Percentiles rank a stretch among this genome's conserved stretches.
These are phyloP conservation scores for Metrosideros polymorpha DNA, from an alignment of 441 rosid species.

Conservation along the genomic window DNA sequence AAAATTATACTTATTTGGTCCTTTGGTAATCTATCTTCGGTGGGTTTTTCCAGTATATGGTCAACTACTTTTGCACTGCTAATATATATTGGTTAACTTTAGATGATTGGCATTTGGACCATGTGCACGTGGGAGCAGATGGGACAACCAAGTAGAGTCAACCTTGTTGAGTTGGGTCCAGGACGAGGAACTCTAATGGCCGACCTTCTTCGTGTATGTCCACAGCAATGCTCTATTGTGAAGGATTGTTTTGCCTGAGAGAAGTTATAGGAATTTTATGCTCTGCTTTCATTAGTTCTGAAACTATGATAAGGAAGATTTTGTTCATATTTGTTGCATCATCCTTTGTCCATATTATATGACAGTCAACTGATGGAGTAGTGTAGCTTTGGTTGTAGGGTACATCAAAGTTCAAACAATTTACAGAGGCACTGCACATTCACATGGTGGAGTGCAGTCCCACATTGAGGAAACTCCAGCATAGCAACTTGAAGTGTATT, in stretches of 20 bases:
- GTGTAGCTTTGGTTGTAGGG: constrained; percentile 40
- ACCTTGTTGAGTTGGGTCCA: constrained; percentile 89
- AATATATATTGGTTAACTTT: background rate
- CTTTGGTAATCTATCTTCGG: background rate
- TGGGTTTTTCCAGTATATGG: background rate
- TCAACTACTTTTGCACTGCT: background rate
- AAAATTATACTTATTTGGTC: background rate
- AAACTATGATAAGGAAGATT: background rate
- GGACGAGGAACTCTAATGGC: constrained; percentile 93
- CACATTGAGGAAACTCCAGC: constrained; percentile 62
- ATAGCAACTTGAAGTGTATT: constrained; percentile 47
- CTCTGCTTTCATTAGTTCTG: background rate
- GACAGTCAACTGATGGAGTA: background rate
- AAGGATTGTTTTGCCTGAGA: background rate
- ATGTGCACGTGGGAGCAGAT: constrained; percentile 94
- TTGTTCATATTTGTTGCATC: background rate
- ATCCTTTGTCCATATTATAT: background rate
- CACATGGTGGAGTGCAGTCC: constrained; percentile 96
- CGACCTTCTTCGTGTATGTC: constrained; percentile 70
- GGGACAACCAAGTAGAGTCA: constrained; percentile 68
- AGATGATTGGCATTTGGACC: constrained; percentile 92
- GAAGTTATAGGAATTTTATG: background rate
- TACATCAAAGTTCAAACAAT: constrained; percentile 56
- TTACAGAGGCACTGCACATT: constrained; percentile 68
- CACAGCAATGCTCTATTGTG: background rate